Evolutionary conservation across 371 early-diverging fungal genomes (phyloP).

Genomic region (Mortierella sp.): DNA sequence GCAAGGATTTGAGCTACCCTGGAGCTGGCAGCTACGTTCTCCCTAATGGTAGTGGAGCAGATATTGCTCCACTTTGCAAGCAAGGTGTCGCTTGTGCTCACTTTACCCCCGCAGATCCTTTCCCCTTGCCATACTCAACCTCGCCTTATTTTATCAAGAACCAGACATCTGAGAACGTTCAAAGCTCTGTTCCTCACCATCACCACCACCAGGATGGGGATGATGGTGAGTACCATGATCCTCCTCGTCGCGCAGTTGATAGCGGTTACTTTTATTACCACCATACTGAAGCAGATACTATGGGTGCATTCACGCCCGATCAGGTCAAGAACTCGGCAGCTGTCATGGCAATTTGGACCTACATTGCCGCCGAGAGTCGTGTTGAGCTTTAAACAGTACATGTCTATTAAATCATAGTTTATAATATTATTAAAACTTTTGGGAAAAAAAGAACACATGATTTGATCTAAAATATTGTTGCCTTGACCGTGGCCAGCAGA

Average conservation of each 20-base stretch:
- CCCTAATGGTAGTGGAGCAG: constrained; percentile 56
- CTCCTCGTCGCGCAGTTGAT: constrained; percentile 43
- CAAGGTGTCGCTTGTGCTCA: constrained; percentile 66
- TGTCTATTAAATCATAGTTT: too few relatives aligned
- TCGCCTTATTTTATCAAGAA: constrained; percentile 45
- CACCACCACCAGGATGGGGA: constrained; percentile 9
- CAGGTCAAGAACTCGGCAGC: constrained; percentile 66
- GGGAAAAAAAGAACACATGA: constrained; percentile 1
- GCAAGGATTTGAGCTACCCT: constrained; percentile 41
- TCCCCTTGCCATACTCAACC: constrained; percentile 54
- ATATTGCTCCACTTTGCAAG: constrained; percentile 61
- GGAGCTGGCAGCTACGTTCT: constrained; percentile 46
- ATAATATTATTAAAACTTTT: too few relatives aligned
- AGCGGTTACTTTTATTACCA: constrained; percentile 62
- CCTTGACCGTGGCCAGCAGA: constrained; percentile 53
- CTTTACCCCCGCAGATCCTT: constrained; percentile 58
- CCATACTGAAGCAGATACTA: constrained; percentile 62
- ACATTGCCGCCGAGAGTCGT: constrained; percentile 61
- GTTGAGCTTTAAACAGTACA: constrained; percentile 24
- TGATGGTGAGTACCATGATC: constrained; percentile 12
- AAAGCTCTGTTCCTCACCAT: not conserved
- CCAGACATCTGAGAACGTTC: constrained; percentile 6
- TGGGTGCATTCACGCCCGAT: constrained; percentile 62
- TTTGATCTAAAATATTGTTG: constrained; percentile 37
- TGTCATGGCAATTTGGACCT: constrained; percentile 65